Base-by-base conservation (phyloP, 2,329 filamentous ascomycete genomes). In the Fusarium sororula region DNA sequence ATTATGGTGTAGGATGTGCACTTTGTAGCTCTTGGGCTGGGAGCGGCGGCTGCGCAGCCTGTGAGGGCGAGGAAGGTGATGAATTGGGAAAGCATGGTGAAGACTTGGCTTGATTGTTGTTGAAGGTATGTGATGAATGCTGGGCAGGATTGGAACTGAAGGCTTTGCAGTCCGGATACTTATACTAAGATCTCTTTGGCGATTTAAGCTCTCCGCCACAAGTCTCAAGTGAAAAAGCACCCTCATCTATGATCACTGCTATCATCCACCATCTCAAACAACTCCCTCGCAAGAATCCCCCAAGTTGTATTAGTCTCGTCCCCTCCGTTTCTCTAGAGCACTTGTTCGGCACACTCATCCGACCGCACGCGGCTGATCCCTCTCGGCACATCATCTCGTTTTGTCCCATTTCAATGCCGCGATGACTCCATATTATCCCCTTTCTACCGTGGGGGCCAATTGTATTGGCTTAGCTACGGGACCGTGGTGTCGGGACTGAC, bases 1-100 rank as follows among this genome's bases (percentile, higher is more conserved):
- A 68, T 68, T 20, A 68, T 68, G 3, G 66, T 68, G 26, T 68
- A 68, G 10, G 66, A 68, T 30, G 47, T 63, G 47, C 66, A 68
- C 13, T 30, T 22, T 8, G 63, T 9, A 0, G 47, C 28, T 32
- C 13, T 44, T 10, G 17, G 63, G 22, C 26, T 61, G 24, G 54
- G 63, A n/a, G 45, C 42, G 4, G 65, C 63, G 14, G 30, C 37
- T 17, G 37, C 63, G 2, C 9, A 39, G 12, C 61, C 35, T 14
- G 55, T 42, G 14, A 47, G 41, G 4, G 63, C 41, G 6, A 68
- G 55, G 38, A 68, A 11, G 0, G 66, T 35, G 17, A 68, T 37
- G 17, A 68, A 11, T 4, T 68, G 66, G 6, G 42, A 39, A 15
- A 41, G 63, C 66, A 68, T 68, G 24, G 51, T 1, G 2, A 8